phyloP scores from a whole-genome alignment of 306 rosid species.

The Gleditsia sinensis region DNA sequence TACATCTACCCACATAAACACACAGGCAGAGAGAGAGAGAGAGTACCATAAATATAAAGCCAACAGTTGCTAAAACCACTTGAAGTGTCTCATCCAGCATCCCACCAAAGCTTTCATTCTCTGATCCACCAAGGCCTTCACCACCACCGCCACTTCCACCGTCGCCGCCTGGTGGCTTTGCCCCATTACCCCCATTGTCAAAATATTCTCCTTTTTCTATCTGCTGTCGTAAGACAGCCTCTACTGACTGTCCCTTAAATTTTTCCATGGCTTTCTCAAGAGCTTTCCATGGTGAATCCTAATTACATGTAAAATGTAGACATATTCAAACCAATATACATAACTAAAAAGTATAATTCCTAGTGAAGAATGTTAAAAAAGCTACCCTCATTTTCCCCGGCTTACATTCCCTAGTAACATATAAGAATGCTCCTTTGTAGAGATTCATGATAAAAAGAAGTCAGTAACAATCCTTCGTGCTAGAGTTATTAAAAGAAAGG shows the following conservation, averaged over 20 bases:
- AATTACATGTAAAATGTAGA: conserved; percentile 21
- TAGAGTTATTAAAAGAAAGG: too few species aligned
- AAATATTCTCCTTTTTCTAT: conserved; percentile 53
- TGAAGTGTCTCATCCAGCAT: conserved; percentile 69
- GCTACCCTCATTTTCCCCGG: neutral
- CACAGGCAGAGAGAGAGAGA: neutral
- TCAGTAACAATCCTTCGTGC: too few species aligned
- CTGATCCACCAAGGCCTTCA: conserved; percentile 57
- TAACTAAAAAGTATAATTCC: neutral
- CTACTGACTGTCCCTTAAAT: conserved; percentile 60
- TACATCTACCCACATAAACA: neutral
- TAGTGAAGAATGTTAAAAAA: neutral
- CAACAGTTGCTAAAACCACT: conserved; percentile 68
- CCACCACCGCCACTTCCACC: conserved; percentile 44
- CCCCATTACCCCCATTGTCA: conserved; percentile 51
- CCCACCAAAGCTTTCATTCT: conserved; percentile 54
- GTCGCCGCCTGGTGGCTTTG: conserved; percentile 46
- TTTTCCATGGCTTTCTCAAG: conserved; percentile 53
- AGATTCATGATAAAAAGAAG: neutral
- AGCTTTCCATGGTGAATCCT: conserved; percentile 57
- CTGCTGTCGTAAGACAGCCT: conserved; percentile 63
- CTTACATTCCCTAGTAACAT: neutral
- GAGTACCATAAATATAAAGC: conserved; percentile 73
- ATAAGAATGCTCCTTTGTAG: too few species aligned
- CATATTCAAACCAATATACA: conserved; percentile 3